phyloP scores from a whole-genome alignment of 345 rosid species.

The Erodium maritimum region DNA sequence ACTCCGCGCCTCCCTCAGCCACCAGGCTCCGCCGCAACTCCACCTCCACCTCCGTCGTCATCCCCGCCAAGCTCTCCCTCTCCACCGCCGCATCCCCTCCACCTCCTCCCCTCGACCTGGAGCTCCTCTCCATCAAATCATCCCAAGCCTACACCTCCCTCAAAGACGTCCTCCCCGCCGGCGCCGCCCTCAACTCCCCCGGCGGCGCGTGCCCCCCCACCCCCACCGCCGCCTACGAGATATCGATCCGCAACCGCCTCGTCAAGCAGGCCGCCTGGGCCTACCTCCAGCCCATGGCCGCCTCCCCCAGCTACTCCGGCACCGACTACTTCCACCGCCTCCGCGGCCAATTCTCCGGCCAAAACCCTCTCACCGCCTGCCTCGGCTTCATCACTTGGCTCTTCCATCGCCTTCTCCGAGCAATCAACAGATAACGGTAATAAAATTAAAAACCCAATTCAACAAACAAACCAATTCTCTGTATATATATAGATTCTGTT shows the following conservation, averaged over 20 bases:
- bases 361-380: slow-evolving; percentile 26
- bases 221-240: slow-evolving; percentile 17
- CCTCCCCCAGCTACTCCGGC: slow-evolving; percentile 35
- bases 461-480: background rate
- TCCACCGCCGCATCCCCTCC: slow-evolving; percentile 13
- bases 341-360: slow-evolving; percentile 33
- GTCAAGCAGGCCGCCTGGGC: slow-evolving; percentile 94
- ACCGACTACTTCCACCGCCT: slow-evolving; percentile 33
- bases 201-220: slow-evolving; percentile 16
- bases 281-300: slow-evolving; percentile 65
- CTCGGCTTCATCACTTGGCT: slow-evolving; percentile 28
- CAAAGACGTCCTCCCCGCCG: slow-evolving; percentile 46
- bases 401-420: slow-evolving; percentile 28
- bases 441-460: too few species aligned
- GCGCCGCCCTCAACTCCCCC: slow-evolving; percentile 42
- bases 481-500: background rate
- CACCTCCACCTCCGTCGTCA: background rate
- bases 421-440: slow-evolving; percentile 14
- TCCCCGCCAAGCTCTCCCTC: slow-evolving; percentile 15
- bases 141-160: slow-evolving; percentile 58
- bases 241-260: slow-evolving; percentile 72
- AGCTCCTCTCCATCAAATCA: slow-evolving; percentile 17
- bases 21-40: slow-evolving; percentile 38
- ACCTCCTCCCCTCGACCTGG: slow-evolving; percentile 9
- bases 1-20: too few species aligned